Evolutionary conservation across 192 early-diverging fungal genomes (phyloP).

Genomic region (Coemansia sp.): DNA sequence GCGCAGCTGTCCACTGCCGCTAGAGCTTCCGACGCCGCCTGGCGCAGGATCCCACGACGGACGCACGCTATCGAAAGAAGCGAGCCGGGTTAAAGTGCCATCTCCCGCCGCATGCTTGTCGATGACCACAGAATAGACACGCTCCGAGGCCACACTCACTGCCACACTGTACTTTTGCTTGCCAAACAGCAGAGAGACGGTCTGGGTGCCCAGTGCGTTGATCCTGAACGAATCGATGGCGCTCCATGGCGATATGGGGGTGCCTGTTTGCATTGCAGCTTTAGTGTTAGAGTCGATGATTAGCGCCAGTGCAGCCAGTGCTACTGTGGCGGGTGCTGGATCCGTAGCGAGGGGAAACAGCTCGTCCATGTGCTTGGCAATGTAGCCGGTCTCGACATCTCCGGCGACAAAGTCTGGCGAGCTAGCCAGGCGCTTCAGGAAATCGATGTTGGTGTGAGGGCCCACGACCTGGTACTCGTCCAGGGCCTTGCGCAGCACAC

Average conservation of each 20-base stretch:
- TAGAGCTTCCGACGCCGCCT: constrained; percentile 33
- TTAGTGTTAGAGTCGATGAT: constrained; percentile 28
- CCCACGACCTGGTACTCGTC: constrained; percentile 89
- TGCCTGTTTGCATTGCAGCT: constrained; percentile 3
- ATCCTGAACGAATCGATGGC: constrained; percentile 54
- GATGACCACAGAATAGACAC: constrained; percentile 25
- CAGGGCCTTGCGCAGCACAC: constrained; percentile 76
- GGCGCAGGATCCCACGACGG: constrained; percentile 23
- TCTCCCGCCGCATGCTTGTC: not conserved
- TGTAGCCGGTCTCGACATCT: constrained; percentile 94
- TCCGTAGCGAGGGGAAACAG: constrained; percentile 55
- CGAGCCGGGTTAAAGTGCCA: constrained; percentile 3
- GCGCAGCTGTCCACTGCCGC: constrained; percentile 56
- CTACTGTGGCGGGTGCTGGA: constrained; percentile 56
- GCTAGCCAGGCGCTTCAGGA: constrained; percentile 73
- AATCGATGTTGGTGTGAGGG: constrained; percentile 90
- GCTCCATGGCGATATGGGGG: constrained; percentile 34
- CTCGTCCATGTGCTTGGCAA: constrained; percentile 71
- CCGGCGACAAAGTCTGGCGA: constrained; percentile 84
- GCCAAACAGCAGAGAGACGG: constrained; percentile 15
- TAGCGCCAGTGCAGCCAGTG: constrained; percentile 66
- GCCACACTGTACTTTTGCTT: constrained; percentile 30
- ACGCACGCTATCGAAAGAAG: constrained; percentile 11
- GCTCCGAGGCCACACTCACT: constrained; percentile 10
- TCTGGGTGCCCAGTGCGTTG: constrained; percentile 34